phyloP scores from a whole-genome alignment of 108 stramenopile genomes.

The Nannochloropsis granulata region DNA sequence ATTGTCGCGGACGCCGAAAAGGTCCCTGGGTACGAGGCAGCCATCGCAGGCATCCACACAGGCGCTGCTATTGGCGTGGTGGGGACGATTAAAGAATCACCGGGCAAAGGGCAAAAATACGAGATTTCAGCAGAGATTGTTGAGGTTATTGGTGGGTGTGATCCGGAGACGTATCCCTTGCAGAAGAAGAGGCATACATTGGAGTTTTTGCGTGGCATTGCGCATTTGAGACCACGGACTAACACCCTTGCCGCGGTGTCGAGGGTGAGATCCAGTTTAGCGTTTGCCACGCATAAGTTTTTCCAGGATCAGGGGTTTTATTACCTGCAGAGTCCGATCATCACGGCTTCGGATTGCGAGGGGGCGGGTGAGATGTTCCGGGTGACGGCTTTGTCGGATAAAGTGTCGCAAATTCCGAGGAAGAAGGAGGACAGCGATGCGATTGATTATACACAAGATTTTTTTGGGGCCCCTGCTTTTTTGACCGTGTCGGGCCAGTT shows the following conservation, averaged over 20 bases:
- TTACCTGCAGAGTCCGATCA: constrained; percentile 91
- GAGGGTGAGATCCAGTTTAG: constrained; percentile 70
- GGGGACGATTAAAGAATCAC: constrained; percentile 52
- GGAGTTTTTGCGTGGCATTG: constrained; percentile 87
- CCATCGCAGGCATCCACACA: constrained; percentile 47
- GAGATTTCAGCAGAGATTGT: constrained; percentile 67
- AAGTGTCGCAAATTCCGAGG: constrained; percentile 46
- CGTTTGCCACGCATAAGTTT: constrained; percentile 67
- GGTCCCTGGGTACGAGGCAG: constrained; percentile 8
- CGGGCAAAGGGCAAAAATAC: constrained; percentile 72
- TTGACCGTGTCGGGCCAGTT: constrained; percentile 95
- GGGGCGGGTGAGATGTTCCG: constrained; percentile 99
- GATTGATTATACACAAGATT: constrained; percentile 56
- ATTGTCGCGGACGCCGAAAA: constrained; percentile 52
- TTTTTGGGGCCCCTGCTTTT: constrained; percentile 83
- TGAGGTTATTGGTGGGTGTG: constrained; percentile 69
- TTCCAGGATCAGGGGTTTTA: constrained; percentile 76
- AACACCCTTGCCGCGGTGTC: constrained; percentile 90
- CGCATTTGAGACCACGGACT: constrained; percentile 89
- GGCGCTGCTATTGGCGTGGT: constrained; percentile 72
- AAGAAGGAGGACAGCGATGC: constrained; percentile 37
- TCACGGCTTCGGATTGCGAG: constrained; percentile 95
- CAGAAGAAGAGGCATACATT: constrained; percentile 94
- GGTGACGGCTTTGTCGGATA: constrained; percentile 72
- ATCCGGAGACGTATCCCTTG: constrained; percentile 81